Evolutionary conservation across 305 asterid species (phyloP).

Genomic region (Fraxinus albicans): DNA sequence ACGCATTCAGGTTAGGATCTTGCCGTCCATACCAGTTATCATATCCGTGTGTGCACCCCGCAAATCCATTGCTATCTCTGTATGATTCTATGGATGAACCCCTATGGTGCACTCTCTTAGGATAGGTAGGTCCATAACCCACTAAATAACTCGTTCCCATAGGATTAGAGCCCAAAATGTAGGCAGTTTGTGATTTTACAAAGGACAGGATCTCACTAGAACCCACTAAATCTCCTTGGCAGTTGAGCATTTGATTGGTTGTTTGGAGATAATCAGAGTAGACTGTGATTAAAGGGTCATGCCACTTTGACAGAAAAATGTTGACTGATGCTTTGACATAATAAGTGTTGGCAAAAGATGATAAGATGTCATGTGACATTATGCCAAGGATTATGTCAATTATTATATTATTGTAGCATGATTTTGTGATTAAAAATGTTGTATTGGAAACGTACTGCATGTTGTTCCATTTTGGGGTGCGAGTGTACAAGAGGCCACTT

Average conservation of each 20-base stretch:
- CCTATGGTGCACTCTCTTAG: conserved; percentile 72
- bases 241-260: conserved; percentile 45
- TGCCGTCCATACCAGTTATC: conserved; percentile 58
- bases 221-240: conserved; percentile 36
- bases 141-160: conserved; percentile 72
- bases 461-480: conserved; percentile 16
- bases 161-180: conserved; percentile 76
- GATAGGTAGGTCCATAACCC: conserved; percentile 60
- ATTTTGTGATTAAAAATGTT: conserved; percentile 1
- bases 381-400: too few relatives aligned
- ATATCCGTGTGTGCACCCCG: conserved; percentile 89
- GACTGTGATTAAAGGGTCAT: conserved; percentile 38
- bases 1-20: conserved; percentile 58
- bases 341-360: too few relatives aligned
- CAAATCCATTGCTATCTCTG: conserved; percentile 50
- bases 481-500: conserved; percentile 64
- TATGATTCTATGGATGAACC: conserved; percentile 66
- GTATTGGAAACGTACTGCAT: conserved; percentile 80
- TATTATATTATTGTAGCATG: too few relatives aligned
- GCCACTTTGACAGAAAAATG: too few relatives aligned
- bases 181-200: conserved; percentile 65
- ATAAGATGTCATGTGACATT: too few relatives aligned
- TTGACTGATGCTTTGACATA: too few relatives aligned
- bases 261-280: conserved; percentile 57
- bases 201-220: conserved; percentile 49